A percentile compares a stretch with the other conserved stretches of the same genome.
These are phyloP conservation scores for Tylopilus plumbeoviolaceoides DNA, from an alignment of 768 basidiomycete species.

Conservation along the genomic window DNA sequence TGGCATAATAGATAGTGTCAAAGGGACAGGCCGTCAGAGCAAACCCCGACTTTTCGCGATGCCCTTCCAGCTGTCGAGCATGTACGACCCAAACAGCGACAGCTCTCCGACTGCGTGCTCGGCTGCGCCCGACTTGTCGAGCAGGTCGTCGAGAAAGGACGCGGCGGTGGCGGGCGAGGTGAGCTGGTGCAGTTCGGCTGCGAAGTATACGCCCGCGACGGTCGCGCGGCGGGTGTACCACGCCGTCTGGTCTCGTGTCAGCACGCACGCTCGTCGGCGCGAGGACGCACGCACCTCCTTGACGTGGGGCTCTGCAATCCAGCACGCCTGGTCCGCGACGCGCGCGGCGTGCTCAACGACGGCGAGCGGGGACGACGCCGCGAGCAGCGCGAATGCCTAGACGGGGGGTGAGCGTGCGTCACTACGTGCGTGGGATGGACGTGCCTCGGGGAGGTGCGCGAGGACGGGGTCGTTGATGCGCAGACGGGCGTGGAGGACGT, in stretches of 20 bases:
- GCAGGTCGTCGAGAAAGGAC: slow-evolving; percentile 61
- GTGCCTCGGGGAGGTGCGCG: slow-evolving; percentile 61
- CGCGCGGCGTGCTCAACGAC: slow-evolving; percentile 54
- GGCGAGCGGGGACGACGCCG: slow-evolving; percentile 52
- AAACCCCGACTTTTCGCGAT: slow-evolving; percentile 68
- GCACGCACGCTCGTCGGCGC: background rate
- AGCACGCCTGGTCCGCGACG: slow-evolving; percentile 72
- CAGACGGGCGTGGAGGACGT: slow-evolving; percentile 54
- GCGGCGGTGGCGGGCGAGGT: slow-evolving; percentile 65
- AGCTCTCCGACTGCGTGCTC: slow-evolving; percentile 50
- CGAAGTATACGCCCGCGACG: slow-evolving; percentile 63
- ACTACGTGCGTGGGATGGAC: slow-evolving; percentile 7
- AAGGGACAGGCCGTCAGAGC: slow-evolving; percentile 15
- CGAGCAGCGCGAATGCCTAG: slow-evolving; percentile 71
- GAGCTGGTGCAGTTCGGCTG: slow-evolving; percentile 83
- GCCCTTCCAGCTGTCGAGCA: slow-evolving; percentile 66
- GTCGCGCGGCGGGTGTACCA: slow-evolving; percentile 74
- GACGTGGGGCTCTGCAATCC: slow-evolving; percentile 48
- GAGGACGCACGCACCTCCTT: slow-evolving; percentile 46
- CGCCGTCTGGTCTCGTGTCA: slow-evolving; percentile 41
- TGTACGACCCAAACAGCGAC: slow-evolving; percentile 52
- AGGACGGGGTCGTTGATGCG: slow-evolving; percentile 67
- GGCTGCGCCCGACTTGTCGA: slow-evolving; percentile 45
- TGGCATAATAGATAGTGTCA: slow-evolving; percentile 13
- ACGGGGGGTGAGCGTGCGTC: background rate